Base-by-base conservation (phyloP, 768 basidiomycete genomes). In the Dioszegia aurantiaca region DNA sequence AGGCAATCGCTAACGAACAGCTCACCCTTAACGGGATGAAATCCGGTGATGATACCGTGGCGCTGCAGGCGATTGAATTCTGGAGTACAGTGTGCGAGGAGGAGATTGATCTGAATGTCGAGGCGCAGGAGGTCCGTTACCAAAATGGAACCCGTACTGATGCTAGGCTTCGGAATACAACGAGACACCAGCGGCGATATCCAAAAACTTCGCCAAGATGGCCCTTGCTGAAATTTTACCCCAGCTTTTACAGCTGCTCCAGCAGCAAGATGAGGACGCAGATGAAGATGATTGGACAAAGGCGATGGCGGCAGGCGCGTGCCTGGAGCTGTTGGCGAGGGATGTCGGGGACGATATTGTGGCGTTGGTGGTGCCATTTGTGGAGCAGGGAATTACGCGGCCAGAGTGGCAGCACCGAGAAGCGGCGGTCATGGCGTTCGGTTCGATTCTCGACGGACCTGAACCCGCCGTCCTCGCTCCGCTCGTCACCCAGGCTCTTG, bases 11-110 rank as follows among this genome's bases (percentile, higher is more conserved):
- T 64, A 44, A 62, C 46, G 27, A 55, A 0, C 71, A 97, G 90
- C 80, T 99, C 58, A 98, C 95, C 11, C 90, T 97, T 21, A 85
- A 95, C 75, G 95, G 95, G 37, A 99, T 99, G 95, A 91, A 91
- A 76, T 86, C 93, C 68, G 77, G 79, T 6, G 92, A 98, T 64
- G 92, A 95, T 68, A 81, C 85, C 6, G 93, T 99, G 36, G 90
- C 92, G 0, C 78, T 97, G 27, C 95, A 99, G 77, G 95, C 95
- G 23, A 87, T 99, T 52, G 95, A 99, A 73, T 99, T 99, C 78
- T 99, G 95, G 95, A 93, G 93, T 4, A 97, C 94, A 8, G 94
- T 98, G 1, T 97, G 92, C 70, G 94, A 99, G 74, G 90, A 95
- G 76, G 95, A 99, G 77, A 86, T 91, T 23, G 93, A 97, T 57